A percentile compares a stretch with the other conserved stretches of the same genome.
These are phyloP conservation scores for Phylloporus scabripes DNA, from an alignment of 768 basidiomycete species.

Conservation along the genomic window DNA sequence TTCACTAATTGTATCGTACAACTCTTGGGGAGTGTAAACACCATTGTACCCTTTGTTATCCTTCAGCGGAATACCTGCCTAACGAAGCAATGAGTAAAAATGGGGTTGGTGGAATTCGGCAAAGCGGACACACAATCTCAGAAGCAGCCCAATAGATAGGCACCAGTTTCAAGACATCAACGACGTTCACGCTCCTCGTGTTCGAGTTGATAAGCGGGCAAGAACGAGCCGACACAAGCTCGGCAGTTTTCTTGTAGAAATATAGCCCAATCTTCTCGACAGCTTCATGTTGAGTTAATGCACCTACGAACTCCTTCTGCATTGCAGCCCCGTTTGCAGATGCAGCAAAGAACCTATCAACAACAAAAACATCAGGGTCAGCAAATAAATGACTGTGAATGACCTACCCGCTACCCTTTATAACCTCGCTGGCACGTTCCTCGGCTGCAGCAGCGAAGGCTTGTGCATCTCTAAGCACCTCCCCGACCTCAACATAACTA, in stretches of 20 bases:
- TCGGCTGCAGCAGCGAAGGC: constrained; percentile 47
- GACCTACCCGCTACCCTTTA: constrained; percentile 55
- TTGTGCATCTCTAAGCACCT: constrained; percentile 44
- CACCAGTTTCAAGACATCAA: constrained; percentile 60
- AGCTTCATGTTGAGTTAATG: constrained; percentile 44
- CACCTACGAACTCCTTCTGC: constrained; percentile 44
- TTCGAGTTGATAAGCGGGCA: constrained; percentile 54
- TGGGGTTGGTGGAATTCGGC: no score
- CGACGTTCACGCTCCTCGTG: constrained; percentile 55
- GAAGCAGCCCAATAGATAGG: constrained; percentile 66
- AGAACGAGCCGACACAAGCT: constrained; percentile 50
- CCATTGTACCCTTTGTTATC: constrained; percentile 45
- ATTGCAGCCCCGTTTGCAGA: constrained; percentile 34
- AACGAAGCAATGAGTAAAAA: constrained; percentile 1
- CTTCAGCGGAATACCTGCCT: constrained; percentile 75
- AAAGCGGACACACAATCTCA: constrained; percentile 50
- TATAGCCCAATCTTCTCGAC: constrained; percentile 49
- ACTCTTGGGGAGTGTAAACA: constrained; percentile 54
- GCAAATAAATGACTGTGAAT: not conserved
- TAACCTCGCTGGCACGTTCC: constrained; percentile 45
- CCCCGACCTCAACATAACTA: constrained; percentile 46
- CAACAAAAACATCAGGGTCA: constrained; percentile 1
- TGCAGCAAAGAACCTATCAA: constrained; percentile 59
- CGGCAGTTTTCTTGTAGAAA: constrained; percentile 61
- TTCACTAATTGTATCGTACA: constrained; percentile 60